Base-by-base conservation (phyloP, 495 filamentous ascomycete genomes). In the Podospora appendiculata region DNA sequence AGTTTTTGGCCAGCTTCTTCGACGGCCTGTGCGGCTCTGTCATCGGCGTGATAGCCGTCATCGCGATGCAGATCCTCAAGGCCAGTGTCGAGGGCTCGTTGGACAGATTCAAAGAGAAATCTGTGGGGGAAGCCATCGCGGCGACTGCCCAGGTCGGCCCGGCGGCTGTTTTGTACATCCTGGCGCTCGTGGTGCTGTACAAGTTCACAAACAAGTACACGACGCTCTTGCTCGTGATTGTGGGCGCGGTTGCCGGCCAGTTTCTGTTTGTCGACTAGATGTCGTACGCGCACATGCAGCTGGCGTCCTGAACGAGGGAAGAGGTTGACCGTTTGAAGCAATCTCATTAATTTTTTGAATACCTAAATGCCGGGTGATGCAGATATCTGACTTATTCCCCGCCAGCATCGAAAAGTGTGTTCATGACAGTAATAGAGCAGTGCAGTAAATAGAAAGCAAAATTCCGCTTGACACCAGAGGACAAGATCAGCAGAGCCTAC, bases 151-250 rank as follows among this genome's bases (percentile, higher is more conserved):
- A 61, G 38, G 56, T 53, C 16, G 63, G 61, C 33, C 61, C 55
- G 1, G 63, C 63, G 11, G 63, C 63, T 25, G 60, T 61, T 3
- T 44, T 63, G 8, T 66, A 61, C 47, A 41, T 60, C 44, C 32
- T 66, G 35, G 55, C 60, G 7, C 55, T 66, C 16, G 58, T 41
- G 41, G 54, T 61, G 34, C 51, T 66, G 50, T 66, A 66, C 46
- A 66, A 66, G 56, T 66, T 66, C 40, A 66, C 56, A 36, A 61
- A 63, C 51, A 61, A 66, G 53, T 66, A 58, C 50, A 53, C 57
- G 3, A 16, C 54, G 18, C 53, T 65, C 46, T 55, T 65, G 41
- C 46, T 65, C 33, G 50, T 61, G 4, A 53, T 53, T 14, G 44
- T 51, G 25, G 63, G 60, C 38, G 63, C 60, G 14, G 57, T 66